These are phyloP conservation scores for Eimeria tenella DNA, from an alignment of 169 alveolate genomes.

Conservation along the genomic window DNA sequence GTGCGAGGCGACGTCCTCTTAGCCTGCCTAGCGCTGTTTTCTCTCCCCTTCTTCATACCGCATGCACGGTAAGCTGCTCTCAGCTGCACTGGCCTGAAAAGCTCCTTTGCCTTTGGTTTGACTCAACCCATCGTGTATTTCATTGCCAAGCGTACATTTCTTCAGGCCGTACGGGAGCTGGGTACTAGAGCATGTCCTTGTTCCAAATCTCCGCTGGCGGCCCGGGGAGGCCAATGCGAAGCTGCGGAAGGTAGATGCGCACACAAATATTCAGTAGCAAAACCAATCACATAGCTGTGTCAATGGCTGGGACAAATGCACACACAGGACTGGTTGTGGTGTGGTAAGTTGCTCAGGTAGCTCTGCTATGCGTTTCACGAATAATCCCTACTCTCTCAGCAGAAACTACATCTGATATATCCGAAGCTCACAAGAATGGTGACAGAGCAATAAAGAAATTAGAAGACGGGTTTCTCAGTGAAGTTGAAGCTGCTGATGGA, in stretches of 20 bases:
- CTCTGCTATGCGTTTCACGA: conserved; percentile 66
- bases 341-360: conserved; percentile 28
- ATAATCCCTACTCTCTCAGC: conserved; percentile 50
- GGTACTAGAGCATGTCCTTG: conserved; percentile 40
- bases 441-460: background rate
- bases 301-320: background rate
- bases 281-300: background rate
- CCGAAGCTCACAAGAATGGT: background rate
- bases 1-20: conserved; percentile 56
- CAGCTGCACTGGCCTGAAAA: background rate
- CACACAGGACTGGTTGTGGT: background rate
- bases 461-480: background rate
- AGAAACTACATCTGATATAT: background rate
- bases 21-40: conserved; percentile 67
- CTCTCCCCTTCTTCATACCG: conserved; percentile 20
- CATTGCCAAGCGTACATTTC: background rate
- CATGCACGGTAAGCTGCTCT: conserved; percentile 42
- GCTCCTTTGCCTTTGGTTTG: background rate
- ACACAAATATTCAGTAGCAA: background rate
- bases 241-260: conserved; percentile 70
- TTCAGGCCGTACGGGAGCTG: conserved; percentile 70
- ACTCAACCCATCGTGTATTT: too few species aligned
- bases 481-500: background rate
- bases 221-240: conserved; percentile 81
- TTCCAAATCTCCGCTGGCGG: conserved; percentile 76